A percentile compares a stretch with the other conserved stretches of the same genome.
These are phyloP conservation scores for Fragosphaeria purpurea DNA, from an alignment of 2,329 filamentous ascomycete genomes.

Conservation along the genomic window DNA sequence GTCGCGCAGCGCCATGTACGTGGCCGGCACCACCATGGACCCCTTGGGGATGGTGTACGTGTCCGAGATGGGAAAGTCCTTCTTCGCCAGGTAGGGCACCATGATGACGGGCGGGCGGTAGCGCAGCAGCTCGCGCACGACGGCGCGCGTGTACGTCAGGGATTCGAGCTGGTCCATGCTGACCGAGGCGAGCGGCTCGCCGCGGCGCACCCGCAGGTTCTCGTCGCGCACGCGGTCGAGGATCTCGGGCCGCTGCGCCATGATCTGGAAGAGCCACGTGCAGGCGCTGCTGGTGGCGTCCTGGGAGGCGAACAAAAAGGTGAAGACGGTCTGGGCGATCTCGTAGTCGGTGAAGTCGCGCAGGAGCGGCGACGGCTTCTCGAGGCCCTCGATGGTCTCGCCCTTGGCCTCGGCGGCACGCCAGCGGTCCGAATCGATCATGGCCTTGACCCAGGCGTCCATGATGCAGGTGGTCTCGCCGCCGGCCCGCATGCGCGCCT, in stretches of 20 bases:
- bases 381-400: slow-evolving; percentile 52
- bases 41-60: slow-evolving; percentile 90
- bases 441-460: slow-evolving; percentile 85
- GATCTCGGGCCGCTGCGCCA: slow-evolving; percentile 87
- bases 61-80: slow-evolving; percentile 81
- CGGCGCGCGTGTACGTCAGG: slow-evolving; percentile 81
- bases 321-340: slow-evolving; percentile 88
- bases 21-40: slow-evolving; percentile 88
- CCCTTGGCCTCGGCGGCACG: slow-evolving; percentile 68
- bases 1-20: slow-evolving; percentile 84
- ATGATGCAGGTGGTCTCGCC: slow-evolving; percentile 85
- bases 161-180: slow-evolving; percentile 81
- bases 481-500: slow-evolving; percentile 81
- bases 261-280: slow-evolving; percentile 92
- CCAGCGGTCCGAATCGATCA: slow-evolving; percentile 77
- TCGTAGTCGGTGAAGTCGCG: slow-evolving; percentile 85
- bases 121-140: slow-evolving; percentile 82
- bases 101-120: slow-evolving; percentile 95
- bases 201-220: slow-evolving; percentile 67
- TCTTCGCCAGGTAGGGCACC: slow-evolving; percentile 93
- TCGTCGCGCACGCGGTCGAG: slow-evolving; percentile 86
- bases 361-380: slow-evolving; percentile 75
- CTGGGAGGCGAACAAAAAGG: slow-evolving; percentile 94
- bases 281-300: slow-evolving; percentile 90
- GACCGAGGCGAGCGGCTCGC: slow-evolving; percentile 59